phyloP scores from a whole-genome alignment of 2,329 filamentous ascomycete species.

The Monosporascus sp. region DNA sequence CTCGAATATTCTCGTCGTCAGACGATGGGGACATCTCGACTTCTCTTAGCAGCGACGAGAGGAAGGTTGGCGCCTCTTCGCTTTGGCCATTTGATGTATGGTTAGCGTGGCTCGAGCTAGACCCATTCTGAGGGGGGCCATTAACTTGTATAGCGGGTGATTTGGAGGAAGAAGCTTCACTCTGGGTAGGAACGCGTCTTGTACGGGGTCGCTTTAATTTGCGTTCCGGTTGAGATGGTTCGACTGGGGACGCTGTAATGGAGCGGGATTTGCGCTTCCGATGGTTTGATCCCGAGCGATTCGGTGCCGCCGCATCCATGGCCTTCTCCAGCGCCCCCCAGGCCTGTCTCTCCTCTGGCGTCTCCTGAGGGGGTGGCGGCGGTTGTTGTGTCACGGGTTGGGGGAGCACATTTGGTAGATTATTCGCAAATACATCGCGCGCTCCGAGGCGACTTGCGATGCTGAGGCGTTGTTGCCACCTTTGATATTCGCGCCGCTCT shows the following conservation, averaged over 20 bases:
- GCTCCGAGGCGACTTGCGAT: constrained; percentile 78
- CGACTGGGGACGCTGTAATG: constrained; percentile 63
- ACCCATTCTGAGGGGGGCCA: constrained; percentile 10
- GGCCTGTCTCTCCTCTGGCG: constrained; percentile 72
- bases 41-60: constrained; percentile 82
- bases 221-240: constrained; percentile 67
- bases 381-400: constrained; percentile 52
- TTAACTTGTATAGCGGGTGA: constrained; percentile 10
- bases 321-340: constrained; percentile 91
- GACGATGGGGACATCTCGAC: constrained; percentile 63
- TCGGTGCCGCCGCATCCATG: constrained; percentile 57
- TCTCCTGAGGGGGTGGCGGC: constrained; percentile 51
- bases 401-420: constrained; percentile 51
- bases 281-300: constrained; percentile 35
- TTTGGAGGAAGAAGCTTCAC: constrained; percentile 40
- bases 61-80: constrained; percentile 64
- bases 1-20: constrained; percentile 49
- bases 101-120: constrained; percentile 5
- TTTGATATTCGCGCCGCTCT: constrained; percentile 53
- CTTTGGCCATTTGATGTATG: constrained; percentile 24
- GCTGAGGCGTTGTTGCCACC: constrained; percentile 79
- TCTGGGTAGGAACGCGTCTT: constrained; percentile 52
- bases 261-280: constrained; percentile 74
- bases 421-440: constrained; percentile 63
- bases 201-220: constrained; percentile 85